Evolutionary conservation across 805 yeast species (phyloP).

Genomic region (Candida bentonensis): DNA sequence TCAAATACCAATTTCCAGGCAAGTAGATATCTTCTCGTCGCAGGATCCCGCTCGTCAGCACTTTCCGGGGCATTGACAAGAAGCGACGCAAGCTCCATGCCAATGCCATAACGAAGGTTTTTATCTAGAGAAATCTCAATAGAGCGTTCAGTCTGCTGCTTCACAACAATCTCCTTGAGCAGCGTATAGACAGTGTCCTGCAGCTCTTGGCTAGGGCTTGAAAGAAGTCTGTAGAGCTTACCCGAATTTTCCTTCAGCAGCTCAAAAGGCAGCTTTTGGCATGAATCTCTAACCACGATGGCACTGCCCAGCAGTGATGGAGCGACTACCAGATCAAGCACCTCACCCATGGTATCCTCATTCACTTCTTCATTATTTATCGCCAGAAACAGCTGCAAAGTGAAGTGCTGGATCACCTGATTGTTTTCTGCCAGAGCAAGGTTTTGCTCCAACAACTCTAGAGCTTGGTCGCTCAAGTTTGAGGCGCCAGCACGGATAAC

Average conservation of each 20-base stretch:
- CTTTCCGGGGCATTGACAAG: not conserved
- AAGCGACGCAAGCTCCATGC: slow-evolving; percentile 27
- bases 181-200: not conserved
- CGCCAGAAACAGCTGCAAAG: slow-evolving; percentile 29
- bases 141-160: slow-evolving; percentile 7
- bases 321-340: not conserved
- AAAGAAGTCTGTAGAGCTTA: slow-evolving; percentile 22
- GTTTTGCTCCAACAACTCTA: slow-evolving; percentile 10
- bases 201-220: slow-evolving; percentile 14
- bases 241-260: slow-evolving; percentile 2
- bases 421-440: slow-evolving; percentile 5
- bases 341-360: not conserved
- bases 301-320: not conserved
- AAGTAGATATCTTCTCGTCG: slow-evolving; percentile 34
- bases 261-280: not conserved
- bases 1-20: slow-evolving; percentile 51
- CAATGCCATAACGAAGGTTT: slow-evolving; percentile 23
- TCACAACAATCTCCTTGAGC: not conserved
- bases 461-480: slow-evolving; percentile 4
- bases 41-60: not conserved
- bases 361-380: not conserved
- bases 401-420: slow-evolving; percentile 30
- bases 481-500: slow-evolving; percentile 10
- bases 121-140: slow-evolving; percentile 27
- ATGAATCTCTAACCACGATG: not conserved